Evolutionary conservation across 176 grass and related monocot genomes (phyloP).

Genomic region (maize (Zea mays)): Zm-B73-REFERENCE-NAM-5.0 NC_050104.1:94730501-94731000

Average conservation of each 20-base stretch:
- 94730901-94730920: background rate
- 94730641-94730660: background rate
- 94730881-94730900: background rate
- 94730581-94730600: slow-evolving; percentile 17
- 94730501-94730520: background rate
- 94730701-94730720: background rate
- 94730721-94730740: background rate
- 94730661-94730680: background rate
- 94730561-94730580: slow-evolving; percentile 33
- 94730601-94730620: slow-evolving; percentile 27
- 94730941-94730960: background rate
- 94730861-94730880: background rate
- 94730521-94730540: slow-evolving; percentile 40
- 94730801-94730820: background rate
- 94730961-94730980: background rate
- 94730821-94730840: background rate
- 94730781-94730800: background rate
- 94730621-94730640: slow-evolving; percentile 4
- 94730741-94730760: background rate
- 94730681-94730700: background rate
- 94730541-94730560: slow-evolving; percentile 45
- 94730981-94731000: background rate
- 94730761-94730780: background rate
- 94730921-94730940: background rate
- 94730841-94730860: background rate